Base-by-base conservation (phyloP, 2,329 filamentous ascomycete genomes). In the Teratosphaeriaceae sp. region DNA sequence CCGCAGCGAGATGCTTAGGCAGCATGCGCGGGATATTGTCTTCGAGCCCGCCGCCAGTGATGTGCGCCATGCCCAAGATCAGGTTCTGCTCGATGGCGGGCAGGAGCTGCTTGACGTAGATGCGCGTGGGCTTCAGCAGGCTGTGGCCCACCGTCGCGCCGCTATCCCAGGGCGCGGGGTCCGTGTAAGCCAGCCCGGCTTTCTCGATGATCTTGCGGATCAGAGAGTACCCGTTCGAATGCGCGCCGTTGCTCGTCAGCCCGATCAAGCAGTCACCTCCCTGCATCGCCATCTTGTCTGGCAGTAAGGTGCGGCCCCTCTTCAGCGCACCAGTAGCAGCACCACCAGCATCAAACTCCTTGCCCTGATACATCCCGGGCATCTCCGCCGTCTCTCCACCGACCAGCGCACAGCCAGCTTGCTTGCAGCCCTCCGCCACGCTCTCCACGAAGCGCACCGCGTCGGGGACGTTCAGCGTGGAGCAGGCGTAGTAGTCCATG, bases 211-310 rank as follows among this genome's bases (percentile, higher is more conserved):
- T 89, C 61, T 87, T 86, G 48, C 92, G 84, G 24, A 97, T 84
- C n/a, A 98, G 82, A 0, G 89, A 96, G 73, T 94, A 98, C 38
- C 92, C 92, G 66, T 98, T 98, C 24, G 89, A 96, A 72, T 98
- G 92, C 1, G 90, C 79, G 23, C 92, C 92, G 44, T 79, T 85
- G 20, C 88, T 96, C 9, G 78, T 82, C 9, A 98, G 74, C 18
- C 88, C 92, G 4, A 98, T 73, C 2, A 98, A 76, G 3, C 95
- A 73, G 60, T 98, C 90, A 22, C 90, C 92, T 48, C 77, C 73
- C 6, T 68, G 67, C 90, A 98, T 97, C 53, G 74, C 74, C 8
- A 78, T 73, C 50, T 78, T 84, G 53, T 83, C 78, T 1, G 92
- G 92, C 27, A 98, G 78, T 43, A 90, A 78, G 38, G 76, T 73